A percentile compares a stretch with the other conserved stretches of the same genome.
These are phyloP conservation scores for Saccharomyces hybrid DNA, from an alignment of 1,139 yeast genomes.

Conservation along the genomic window DNA sequence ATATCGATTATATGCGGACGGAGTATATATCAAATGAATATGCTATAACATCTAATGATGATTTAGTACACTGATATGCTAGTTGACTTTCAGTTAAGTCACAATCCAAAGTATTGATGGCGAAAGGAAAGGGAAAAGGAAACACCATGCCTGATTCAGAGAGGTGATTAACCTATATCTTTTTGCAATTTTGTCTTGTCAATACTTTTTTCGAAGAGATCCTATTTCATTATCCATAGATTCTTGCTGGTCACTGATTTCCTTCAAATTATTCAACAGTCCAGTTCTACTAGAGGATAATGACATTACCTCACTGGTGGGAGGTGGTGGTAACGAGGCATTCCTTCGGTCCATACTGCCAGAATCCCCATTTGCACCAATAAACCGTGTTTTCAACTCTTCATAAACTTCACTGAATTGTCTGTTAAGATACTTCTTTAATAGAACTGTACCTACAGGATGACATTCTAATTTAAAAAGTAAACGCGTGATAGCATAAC, in stretches of 20 bases:
- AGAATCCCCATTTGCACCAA: neutral
- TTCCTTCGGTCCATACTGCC: neutral
- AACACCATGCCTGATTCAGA: neutral
- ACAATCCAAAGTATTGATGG: neutral
- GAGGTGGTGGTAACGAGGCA: neutral
- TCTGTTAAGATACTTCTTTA: slow-evolving; percentile 7
- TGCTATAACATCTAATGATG: neutral
- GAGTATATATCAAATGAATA: neutral
- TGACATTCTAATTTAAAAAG: slow-evolving; percentile 15
- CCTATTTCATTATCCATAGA: neutral
- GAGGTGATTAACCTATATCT: neutral
- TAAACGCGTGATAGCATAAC: slow-evolving; percentile 10
- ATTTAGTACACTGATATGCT: slow-evolving; percentile 2
- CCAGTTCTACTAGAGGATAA: slow-evolving; percentile 9
- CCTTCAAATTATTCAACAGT: slow-evolving; percentile 11
- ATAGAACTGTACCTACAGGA: slow-evolving; percentile 16
- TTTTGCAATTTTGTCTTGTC: neutral
- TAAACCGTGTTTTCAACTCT: neutral
- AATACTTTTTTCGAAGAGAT: neutral
- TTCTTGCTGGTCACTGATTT: slow-evolving; percentile 8
- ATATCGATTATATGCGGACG: neutral
- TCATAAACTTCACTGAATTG: neutral
- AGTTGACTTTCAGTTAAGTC: neutral
- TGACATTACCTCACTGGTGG: neutral
- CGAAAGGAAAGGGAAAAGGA: neutral